These are phyloP conservation scores for Paramecium pentaurelia DNA, from an alignment of 73 alveolate genomes.

Conservation along the genomic window DNA sequence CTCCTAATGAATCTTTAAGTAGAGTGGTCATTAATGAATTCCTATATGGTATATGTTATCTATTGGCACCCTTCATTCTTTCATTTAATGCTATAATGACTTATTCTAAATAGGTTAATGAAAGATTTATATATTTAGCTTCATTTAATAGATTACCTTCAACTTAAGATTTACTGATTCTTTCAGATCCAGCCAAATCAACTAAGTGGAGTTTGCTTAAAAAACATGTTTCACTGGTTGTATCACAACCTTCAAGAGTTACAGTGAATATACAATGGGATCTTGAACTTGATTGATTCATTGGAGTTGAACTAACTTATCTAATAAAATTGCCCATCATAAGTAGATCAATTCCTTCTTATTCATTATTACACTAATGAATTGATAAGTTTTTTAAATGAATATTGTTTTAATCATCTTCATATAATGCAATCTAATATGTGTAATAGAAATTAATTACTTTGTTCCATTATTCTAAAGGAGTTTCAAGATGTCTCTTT, in stretches of 20 bases:
- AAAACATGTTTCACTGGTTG: constrained; percentile 27
- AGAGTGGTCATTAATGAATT: constrained; percentile 95
- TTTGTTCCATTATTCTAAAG: constrained; percentile 92
- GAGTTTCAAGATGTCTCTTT: constrained; percentile 78
- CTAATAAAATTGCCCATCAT: constrained; percentile 93
- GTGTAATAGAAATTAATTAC: neutral
- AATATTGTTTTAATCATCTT: constrained; percentile 83
- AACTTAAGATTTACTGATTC: constrained; percentile 86
- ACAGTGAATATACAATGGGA: constrained; percentile 95
- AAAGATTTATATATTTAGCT: constrained; percentile 89
- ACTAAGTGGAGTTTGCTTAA: constrained; percentile 80
- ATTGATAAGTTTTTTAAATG: constrained; percentile 88
- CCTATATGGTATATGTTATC: constrained; percentile 94
- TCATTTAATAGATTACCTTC: constrained; percentile 87
- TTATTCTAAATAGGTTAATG: constrained; percentile 87
- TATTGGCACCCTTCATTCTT: constrained; percentile 82
- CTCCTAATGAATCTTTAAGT: constrained; percentile 94
- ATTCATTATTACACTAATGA: constrained; percentile 79
- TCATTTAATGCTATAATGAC: constrained; percentile 92
- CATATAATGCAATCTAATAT: constrained; percentile 76
- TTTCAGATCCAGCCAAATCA: constrained; percentile 94
- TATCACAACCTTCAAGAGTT: constrained; percentile 76
- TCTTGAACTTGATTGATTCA: constrained; percentile 90
- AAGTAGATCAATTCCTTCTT: constrained; percentile 91
- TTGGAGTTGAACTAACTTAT: constrained; percentile 88